Evolutionary conservation across 2,329 filamentous ascomycete genomes (phyloP).

Genomic region (Thielaviopsis euricoi): DNA sequence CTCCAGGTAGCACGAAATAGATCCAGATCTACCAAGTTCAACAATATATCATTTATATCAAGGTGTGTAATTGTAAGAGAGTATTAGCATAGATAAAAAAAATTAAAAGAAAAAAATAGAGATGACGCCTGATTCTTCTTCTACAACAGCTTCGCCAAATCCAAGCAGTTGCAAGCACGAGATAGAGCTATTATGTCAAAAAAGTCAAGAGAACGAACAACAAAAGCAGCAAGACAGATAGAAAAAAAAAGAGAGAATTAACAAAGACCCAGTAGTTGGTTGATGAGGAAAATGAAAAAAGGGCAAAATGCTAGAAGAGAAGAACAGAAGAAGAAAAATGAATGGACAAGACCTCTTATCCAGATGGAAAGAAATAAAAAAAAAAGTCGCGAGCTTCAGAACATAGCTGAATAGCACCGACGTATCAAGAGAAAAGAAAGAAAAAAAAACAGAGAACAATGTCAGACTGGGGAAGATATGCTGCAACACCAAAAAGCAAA

Average conservation of each 20-base stretch:
- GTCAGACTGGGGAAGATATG: background rate
- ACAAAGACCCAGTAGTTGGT: background rate
- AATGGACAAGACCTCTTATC: background rate
- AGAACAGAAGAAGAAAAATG: background rate
- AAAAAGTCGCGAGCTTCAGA: slow-evolving; percentile 2
- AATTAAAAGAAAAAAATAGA: background rate
- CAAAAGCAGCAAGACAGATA: background rate
- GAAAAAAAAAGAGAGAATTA: background rate
- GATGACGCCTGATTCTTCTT: background rate
- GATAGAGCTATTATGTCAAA: slow-evolving; percentile 8
- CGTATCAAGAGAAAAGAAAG: background rate
- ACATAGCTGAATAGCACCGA: background rate
- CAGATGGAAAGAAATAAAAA: background rate
- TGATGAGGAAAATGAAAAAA: background rate
- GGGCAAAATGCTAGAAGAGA: background rate
- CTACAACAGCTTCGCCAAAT: background rate
- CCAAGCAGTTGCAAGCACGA: slow-evolving; percentile 8
- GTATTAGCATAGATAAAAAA: background rate
- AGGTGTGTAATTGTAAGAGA: too few species aligned
- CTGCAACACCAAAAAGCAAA: background rate
- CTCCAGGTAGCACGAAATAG: too few species aligned
- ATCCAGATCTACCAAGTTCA: too few species aligned
- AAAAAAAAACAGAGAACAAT: background rate
- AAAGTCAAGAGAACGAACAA: background rate
- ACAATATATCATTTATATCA: too few species aligned